Base-by-base conservation (phyloP, 805 yeast genomes). In the Metschnikowia shivogae region DNA sequence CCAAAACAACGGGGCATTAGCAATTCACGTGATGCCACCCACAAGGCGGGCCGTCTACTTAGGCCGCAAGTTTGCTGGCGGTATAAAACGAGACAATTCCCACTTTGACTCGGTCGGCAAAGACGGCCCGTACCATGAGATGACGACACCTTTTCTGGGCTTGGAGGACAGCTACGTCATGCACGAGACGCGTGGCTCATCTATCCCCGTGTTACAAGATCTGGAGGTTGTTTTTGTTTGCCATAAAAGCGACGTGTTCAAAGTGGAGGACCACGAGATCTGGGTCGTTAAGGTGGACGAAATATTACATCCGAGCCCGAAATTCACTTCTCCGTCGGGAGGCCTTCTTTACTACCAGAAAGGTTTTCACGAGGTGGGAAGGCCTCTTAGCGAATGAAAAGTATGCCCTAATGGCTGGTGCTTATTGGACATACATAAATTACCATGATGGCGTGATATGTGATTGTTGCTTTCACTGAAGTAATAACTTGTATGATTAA, bases 201-300 rank as follows among this genome's bases (percentile, higher is more conserved):
- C 67, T 30, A 63, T 82, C 8, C 93, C 95, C 0, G 64, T 86
- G 0, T 56, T 86, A 46, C 68, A 67, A 19, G 70, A 76, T 20
- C 74, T 81, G 29, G 89, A 83, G 50, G 66, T 80, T 38, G 77
- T 81, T 1, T 64, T 86, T 49, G 74, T 86, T 14, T 86, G 93
- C 60, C 70, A 76, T 44, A 77, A 76, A 43, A 67, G 63, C 36
- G 66, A 72, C 22, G 77, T 75, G 4, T 73, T 85, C 41, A 61
- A 61, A 9, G 83, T 89, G 1, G 89, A 86, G 48, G 89, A 86
- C 58, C 98, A 92, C 65, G 96, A 90, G 60, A 80, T 92, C 3
- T 88, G 97, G 93, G 80, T 89, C 4, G 96, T 88, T 3, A 74
- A 78, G 48, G 95, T 92, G 4, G 65, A 71, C 31, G 84, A 84